phyloP scores from a whole-genome alignment of 352 stramenopile species.

The Phytopythium aichiense region DNA sequence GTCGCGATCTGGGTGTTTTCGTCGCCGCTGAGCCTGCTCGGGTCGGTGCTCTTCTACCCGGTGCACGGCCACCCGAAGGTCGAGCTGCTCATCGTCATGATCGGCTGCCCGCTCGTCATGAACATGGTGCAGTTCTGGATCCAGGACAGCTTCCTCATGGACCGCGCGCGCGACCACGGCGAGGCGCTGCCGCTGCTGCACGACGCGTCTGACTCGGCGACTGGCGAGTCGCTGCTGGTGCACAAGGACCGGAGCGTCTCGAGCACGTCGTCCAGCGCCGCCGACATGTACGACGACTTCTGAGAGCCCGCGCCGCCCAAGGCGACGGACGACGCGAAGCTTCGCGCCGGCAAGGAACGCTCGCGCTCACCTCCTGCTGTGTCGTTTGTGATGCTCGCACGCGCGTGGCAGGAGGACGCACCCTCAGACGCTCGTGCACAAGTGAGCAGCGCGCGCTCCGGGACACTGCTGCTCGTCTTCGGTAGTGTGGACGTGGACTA shows the following conservation, averaged over 20 bases:
- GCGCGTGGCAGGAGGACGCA: slow-evolving; percentile 3
- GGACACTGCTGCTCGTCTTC: no score
- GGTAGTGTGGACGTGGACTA: background rate
- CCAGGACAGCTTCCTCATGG: slow-evolving; percentile 78
- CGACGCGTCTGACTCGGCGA: background rate
- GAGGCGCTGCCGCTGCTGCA: slow-evolving; percentile 34
- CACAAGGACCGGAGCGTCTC: slow-evolving; percentile 30
- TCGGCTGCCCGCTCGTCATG: slow-evolving; percentile 78
- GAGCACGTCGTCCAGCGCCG: slow-evolving; percentile 39
- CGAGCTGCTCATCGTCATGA: slow-evolving; percentile 83
- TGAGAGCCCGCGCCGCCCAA: background rate
- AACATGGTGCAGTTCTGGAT: slow-evolving; percentile 88
- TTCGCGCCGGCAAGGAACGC: background rate
- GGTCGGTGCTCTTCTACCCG: slow-evolving; percentile 61
- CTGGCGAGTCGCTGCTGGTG: slow-evolving; percentile 7
- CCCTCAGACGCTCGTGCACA: background rate
- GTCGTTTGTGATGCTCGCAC: background rate
- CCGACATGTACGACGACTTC: slow-evolving; percentile 57
- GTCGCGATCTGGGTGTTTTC: slow-evolving; percentile 60
- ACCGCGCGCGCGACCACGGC: slow-evolving; percentile 24
- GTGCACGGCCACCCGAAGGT: slow-evolving; percentile 69
- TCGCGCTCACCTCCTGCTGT: background rate
- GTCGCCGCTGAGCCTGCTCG: slow-evolving; percentile 50
- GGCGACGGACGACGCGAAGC: background rate
- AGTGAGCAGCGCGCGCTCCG: background rate